Base-by-base conservation (phyloP, 2,329 filamentous ascomycete genomes). In the Bretziella fagacearum region DNA sequence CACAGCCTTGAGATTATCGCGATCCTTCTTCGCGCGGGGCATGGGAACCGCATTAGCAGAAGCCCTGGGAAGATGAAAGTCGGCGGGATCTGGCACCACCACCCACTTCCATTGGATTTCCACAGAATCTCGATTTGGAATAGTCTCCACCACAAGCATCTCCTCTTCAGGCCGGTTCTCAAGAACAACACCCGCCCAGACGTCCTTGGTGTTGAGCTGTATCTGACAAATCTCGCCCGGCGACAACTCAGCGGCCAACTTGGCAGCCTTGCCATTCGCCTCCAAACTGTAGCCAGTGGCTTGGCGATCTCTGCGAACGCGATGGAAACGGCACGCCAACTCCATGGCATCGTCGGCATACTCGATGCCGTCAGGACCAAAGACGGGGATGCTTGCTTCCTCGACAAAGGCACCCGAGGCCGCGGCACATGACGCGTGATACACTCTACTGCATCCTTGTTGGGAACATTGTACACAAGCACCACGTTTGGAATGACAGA, bases 391-490 rank as follows among this genome's bases (percentile, higher is more conserved):
- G 29, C 85, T 77, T 25, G 84, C 84, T 55, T 85, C 77, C 59
- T 98, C 89, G 42, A 95, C 79, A 58, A 93, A 83, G 2, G 95
- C 86, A 48, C 91, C 91, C 29, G 87, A 89, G 18, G 89, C 79
- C 6, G 86, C 81, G 2, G 91, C 91, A 59, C 91, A 98, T 1
- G 87, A 96, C 13, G 89, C 84, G 60, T 98, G 91, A 62, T 95
- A 98, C 6, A 89, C 81, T 53, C 91, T 73, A 3, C 84, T 81
- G 57, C 91, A 98, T 60, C 94, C 96, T 66, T 87, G 89, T 55
- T 85, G 81, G 1, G 85, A 93, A 63, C 91, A 98, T 61, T 96
- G 89, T 65, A 98, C 93, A 63, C 89, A 95, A 13, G 85, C 85
- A n/a, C 91, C 91, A 49, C 82, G 83, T 62, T 91, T 93, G 26